Percentiles rank a stretch among this genome's conserved stretches.
Conservation (phyloP, 768 basidiomycete genomes). For the Pleurotus sapidus region DNA sequence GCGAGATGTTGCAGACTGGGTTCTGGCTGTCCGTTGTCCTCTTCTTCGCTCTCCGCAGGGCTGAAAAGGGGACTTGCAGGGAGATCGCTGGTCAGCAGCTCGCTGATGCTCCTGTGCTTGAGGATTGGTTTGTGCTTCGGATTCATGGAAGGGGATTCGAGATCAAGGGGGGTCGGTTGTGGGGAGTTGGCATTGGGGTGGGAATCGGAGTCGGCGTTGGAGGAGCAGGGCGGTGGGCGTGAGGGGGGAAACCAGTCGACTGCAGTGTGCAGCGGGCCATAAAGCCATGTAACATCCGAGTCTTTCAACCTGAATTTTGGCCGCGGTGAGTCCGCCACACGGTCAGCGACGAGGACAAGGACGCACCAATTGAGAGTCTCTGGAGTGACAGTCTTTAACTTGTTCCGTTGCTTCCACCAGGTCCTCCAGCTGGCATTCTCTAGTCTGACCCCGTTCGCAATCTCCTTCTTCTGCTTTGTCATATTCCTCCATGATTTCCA, state of each 20-base stretch:
- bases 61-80: constrained; percentile 63
- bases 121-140: constrained; percentile 79
- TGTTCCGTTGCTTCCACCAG: constrained; percentile 99
- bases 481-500: constrained; percentile 98
- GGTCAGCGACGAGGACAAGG: constrained; percentile 2
- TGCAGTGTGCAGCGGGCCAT: constrained; percentile 95
- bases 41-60: constrained; percentile 52
- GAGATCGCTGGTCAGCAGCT: constrained; percentile 79
- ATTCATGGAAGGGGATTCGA: constrained; percentile 27
- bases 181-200: constrained; percentile 31
- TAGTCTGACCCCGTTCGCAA: constrained; percentile 89
- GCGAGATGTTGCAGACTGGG: not conserved
- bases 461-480: constrained; percentile 98
- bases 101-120: constrained; percentile 90
- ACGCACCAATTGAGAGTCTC: constrained; percentile 98
- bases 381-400: constrained; percentile 90
- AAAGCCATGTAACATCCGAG: constrained; percentile 98
- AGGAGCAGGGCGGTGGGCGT: constrained; percentile 42
- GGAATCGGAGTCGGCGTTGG: constrained; percentile 27
- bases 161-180: constrained; percentile 48
- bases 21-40: constrained; percentile 30
- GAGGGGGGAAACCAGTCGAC: constrained; percentile 76
- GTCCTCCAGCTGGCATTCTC: constrained; percentile 99
- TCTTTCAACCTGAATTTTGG: constrained; percentile 86
- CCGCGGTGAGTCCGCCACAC: not conserved